Evolutionary conservation across 2,329 filamentous ascomycete genomes (phyloP).

Genomic region (Lecanoromycetidae sp.): DNA sequence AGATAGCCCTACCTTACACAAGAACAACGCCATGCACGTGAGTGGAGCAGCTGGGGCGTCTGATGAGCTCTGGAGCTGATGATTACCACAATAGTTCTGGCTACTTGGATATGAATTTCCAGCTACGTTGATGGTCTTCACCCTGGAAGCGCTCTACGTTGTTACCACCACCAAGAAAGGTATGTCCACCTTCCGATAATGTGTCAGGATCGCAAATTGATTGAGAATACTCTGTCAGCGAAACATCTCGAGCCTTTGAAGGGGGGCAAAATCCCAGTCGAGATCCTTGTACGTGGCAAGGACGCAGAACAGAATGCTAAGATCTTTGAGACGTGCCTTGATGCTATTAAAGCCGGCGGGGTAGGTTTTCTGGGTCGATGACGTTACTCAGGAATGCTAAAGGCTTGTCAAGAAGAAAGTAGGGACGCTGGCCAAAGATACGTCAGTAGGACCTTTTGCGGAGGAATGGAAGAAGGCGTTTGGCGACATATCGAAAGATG

Average conservation of each 20-base stretch:
- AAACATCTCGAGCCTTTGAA: constrained; percentile 88
- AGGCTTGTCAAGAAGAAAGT: constrained; percentile 60
- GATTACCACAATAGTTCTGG: constrained; percentile 62
- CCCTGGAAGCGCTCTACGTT: constrained; percentile 74
- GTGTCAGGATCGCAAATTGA: no score
- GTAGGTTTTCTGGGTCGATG: constrained; percentile 42
- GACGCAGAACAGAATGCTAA: constrained; percentile 85
- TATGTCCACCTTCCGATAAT: no score
- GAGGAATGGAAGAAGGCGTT: constrained; percentile 91
- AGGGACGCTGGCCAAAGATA: constrained; percentile 74
- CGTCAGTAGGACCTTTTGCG: constrained; percentile 73
- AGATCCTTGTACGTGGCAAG: constrained; percentile 84
- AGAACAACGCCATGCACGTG: constrained; percentile 95
- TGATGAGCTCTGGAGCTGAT: constrained; percentile 7
- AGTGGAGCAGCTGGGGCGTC: constrained; percentile 26
- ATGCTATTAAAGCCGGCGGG: constrained; percentile 76
- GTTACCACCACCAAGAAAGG: constrained; percentile 97
- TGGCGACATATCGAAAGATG: constrained; percentile 64
- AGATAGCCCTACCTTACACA: constrained; percentile 75
- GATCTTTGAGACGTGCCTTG: constrained; percentile 70
- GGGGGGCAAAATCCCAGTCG: constrained; percentile 80
- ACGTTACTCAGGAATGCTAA: constrained; percentile 12
- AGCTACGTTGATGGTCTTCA: constrained; percentile 87
- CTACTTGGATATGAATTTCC: constrained; percentile 97
- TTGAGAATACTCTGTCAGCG: constrained; percentile 53